Base-by-base conservation (phyloP, 495 filamentous ascomycete genomes). In the Aspergillus wentii region DNA sequence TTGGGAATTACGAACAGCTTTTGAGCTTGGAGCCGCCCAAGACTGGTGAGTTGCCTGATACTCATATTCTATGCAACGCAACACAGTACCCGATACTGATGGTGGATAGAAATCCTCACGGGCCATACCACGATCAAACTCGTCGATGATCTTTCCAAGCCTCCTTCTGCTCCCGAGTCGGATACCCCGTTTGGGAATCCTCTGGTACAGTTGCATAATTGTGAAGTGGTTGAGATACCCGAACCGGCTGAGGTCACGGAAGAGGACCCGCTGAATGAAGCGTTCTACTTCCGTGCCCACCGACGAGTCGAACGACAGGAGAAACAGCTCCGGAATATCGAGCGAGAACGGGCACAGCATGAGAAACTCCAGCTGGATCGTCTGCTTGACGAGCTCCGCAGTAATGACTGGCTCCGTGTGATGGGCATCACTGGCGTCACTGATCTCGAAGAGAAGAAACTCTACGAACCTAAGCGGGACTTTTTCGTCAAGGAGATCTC, bases 341-440 rank as follows among this genome's bases (percentile, higher is more conserved):
- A 97, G 56, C 88, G 85, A 52, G 88, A 92, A 44, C 79, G 85
- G 1, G 88, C 91, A 2, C 85, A 91, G 62, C 89, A 96, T 70
- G 88, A 97, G 53, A 86, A 88, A 47, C 80, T 88, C 35, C 83
- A 90, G 48, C 76, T 96, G 25, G 85, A 92, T 36, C 76, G 89
- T 6, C 69, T 95, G 25, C 74, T 96, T 25, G 88, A 92, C 31
- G 88, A 87, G 26, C 74, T 99, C 3, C 81, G 85, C 53, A 80
- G 90, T n/a, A 83, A 79, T 25, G 92, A 96, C 54, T 99, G 92
- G 92, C 68, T 96, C 39, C 83, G 86, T 38, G 73, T 86, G 2
- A 91, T 99, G 82, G 92, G 92, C n/a, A 81, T 97, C 30, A 86
- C 77, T 33, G 85, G 85, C 8, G 77, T 89, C 16, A 88, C 88